A percentile compares a stretch with the other conserved stretches of the same genome.
Evolutionary conservation across 331 rosid genomes (phyloP).

Genomic region (Telfairia occidentalis): DNA sequence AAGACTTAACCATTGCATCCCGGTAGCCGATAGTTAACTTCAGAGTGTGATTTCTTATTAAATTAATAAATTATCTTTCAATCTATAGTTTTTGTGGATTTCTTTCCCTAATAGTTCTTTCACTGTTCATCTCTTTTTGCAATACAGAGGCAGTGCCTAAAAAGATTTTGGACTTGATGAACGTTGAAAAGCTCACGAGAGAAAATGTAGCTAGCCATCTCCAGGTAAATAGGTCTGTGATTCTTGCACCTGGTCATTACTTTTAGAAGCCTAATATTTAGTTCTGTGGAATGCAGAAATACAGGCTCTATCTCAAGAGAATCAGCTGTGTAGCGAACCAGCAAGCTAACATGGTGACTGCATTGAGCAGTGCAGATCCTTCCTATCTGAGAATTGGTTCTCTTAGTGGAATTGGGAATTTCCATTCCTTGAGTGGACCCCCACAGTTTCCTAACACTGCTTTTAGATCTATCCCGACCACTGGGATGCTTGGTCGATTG

Average conservation of each 20-base stretch:
- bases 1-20: not conserved
- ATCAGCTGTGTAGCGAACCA: slow-evolving; percentile 77
- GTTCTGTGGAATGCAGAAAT: slow-evolving; percentile 53
- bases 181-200: slow-evolving; percentile 85
- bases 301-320: slow-evolving; percentile 82
- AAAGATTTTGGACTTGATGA: slow-evolving; percentile 90
- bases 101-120: not conserved
- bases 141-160: slow-evolving; percentile 94
- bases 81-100: not conserved
- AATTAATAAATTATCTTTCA: not conserved
- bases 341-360: slow-evolving; percentile 82
- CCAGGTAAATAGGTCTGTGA: slow-evolving; percentile 41
- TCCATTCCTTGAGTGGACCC: slow-evolving; percentile 38
- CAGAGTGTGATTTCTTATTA: not conserved
- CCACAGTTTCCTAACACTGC: slow-evolving; percentile 46
- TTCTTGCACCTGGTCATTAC: not conserved
- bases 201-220: slow-evolving; percentile 99
- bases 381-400: slow-evolving; percentile 62
- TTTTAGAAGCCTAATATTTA: not conserved
- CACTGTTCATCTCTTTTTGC: not conserved
- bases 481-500: slow-evolving; percentile 63
- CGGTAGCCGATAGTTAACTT: not conserved
- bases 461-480: slow-evolving; percentile 53
- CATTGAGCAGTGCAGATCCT: slow-evolving; percentile 61
- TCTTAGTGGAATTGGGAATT: slow-evolving; percentile 43